These are phyloP conservation scores for Neofusicoccum laricinum DNA, from an alignment of 2,329 filamentous ascomycete genomes.

Conservation along the genomic window DNA sequence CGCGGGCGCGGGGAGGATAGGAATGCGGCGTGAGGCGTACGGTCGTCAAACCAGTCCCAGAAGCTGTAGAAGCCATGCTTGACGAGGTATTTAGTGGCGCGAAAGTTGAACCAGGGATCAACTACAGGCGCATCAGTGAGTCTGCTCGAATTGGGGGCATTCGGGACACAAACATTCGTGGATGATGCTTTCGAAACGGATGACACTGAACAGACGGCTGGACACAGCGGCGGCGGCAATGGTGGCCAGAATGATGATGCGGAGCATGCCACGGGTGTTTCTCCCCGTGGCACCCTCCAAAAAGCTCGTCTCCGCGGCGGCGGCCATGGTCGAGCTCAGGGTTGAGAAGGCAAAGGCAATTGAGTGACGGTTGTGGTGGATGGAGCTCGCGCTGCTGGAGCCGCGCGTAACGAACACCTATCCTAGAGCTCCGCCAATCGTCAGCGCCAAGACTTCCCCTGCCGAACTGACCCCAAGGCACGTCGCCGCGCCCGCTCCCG, in stretches of 20 bases:
- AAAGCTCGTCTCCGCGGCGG: slow-evolving; percentile 47
- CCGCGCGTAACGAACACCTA: slow-evolving; percentile 17
- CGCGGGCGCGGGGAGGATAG: background rate
- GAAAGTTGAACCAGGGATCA: slow-evolving; percentile 99
- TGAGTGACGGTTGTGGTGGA: slow-evolving; percentile 12
- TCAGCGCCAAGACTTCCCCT: slow-evolving; percentile 16
- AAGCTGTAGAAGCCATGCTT: slow-evolving; percentile 97
- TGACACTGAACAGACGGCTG: slow-evolving; percentile 96
- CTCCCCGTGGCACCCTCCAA: slow-evolving; percentile 75
- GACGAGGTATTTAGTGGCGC: slow-evolving; percentile 96
- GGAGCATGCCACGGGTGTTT: slow-evolving; percentile 80
- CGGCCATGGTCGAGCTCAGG: slow-evolving; percentile 34
- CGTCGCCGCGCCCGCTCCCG: background rate
- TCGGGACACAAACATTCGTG: slow-evolving; percentile 83
- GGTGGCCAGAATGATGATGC: slow-evolving; percentile 83
- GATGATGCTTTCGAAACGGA: slow-evolving; percentile 98
- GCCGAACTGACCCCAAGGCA: background rate
- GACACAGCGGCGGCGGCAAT: slow-evolving; percentile 90
- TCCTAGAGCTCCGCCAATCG: slow-evolving; percentile 13
- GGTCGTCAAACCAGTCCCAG: slow-evolving; percentile 99
- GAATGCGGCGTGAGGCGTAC: slow-evolving; percentile 47
- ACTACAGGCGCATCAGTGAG: slow-evolving; percentile 55
- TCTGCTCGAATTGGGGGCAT: background rate
- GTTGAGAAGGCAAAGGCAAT: slow-evolving; percentile 19
- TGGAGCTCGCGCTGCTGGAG: slow-evolving; percentile 11